phyloP scores from a whole-genome alignment of 345 rosid genomes.

The Dovyalis caffra region DNA sequence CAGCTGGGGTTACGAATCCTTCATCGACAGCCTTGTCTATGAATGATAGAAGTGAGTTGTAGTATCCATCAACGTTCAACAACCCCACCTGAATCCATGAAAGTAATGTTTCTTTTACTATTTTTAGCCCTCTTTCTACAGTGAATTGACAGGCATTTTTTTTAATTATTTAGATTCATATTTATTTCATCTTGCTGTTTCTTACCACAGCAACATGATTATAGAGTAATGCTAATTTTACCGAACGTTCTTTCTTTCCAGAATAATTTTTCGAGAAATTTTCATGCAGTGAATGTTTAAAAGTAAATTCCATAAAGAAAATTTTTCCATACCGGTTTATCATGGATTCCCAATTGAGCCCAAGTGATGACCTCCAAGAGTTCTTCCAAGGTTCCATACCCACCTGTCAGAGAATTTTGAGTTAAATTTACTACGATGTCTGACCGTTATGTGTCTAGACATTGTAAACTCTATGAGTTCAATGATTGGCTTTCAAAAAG shows the following conservation, averaged over 20 bases:
- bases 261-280: background rate
- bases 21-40: slow-evolving; percentile 83
- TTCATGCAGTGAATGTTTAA: no score
- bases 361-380: slow-evolving; percentile 74
- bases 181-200: background rate
- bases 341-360: slow-evolving; percentile 80
- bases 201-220: background rate
- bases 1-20: slow-evolving; percentile 70
- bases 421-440: background rate
- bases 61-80: slow-evolving; percentile 74
- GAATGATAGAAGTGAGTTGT: slow-evolving; percentile 65
- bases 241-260: background rate
- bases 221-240: background rate
- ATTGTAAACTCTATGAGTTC: background rate
- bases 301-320: no score
- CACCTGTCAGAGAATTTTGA: slow-evolving; percentile 39
- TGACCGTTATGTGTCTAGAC: slow-evolving; percentile 12
- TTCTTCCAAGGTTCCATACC: slow-evolving; percentile 78
- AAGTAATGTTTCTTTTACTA: background rate
- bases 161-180: background rate
- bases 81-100: slow-evolving; percentile 54
- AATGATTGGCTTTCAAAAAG: background rate
- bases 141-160: background rate
- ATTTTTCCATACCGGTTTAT: slow-evolving; percentile 50
- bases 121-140: background rate